Conservation (phyloP, 1,284 basidiomycete species). For the Phaffia rhodozyma region DNA sequence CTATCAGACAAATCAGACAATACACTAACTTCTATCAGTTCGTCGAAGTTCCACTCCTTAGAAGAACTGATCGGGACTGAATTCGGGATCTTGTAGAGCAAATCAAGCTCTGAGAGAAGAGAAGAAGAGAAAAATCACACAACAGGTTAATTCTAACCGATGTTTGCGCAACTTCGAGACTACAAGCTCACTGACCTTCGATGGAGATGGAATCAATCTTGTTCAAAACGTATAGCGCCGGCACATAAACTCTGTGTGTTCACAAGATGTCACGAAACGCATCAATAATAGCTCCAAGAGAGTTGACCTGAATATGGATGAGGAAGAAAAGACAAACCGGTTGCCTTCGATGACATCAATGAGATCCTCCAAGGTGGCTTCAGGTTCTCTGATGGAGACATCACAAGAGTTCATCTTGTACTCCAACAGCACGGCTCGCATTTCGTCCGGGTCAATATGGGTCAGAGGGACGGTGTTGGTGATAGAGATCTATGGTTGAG, state of each 20-base stretch:
- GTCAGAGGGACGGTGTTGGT: conserved; percentile 96
- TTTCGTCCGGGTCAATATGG: conserved; percentile 88
- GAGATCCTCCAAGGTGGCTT: conserved; percentile 92
- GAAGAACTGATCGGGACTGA: conserved; percentile 87
- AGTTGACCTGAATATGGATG: neutral
- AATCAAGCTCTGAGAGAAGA: conserved; percentile 58
- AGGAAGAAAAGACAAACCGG: conserved; percentile 41
- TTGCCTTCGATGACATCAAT: conserved; percentile 94
- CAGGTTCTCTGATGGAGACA: conserved; percentile 82
- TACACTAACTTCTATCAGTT: conserved; percentile 79
- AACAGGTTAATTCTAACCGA: too few relatives aligned
- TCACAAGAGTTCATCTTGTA: conserved; percentile 83
- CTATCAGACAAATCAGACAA: conserved; percentile 40
- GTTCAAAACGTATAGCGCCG: conserved; percentile 64
- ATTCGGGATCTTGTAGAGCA: conserved; percentile 79
- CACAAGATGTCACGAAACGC: neutral
- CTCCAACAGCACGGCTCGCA: conserved; percentile 89
- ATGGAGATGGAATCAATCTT: conserved; percentile 98
- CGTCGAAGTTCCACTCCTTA: conserved; percentile 95
- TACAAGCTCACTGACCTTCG: conserved; percentile 39
- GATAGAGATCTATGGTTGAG: conserved; percentile 50
- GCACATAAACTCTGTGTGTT: conserved; percentile 72
- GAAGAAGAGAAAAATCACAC: too few relatives aligned
- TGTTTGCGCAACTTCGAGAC: too few relatives aligned
- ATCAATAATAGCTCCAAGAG: conserved; percentile 15